These are phyloP conservation scores for Phaeosphaeriaceae sp. DNA, from an alignment of 2,329 filamentous ascomycete genomes.

Conservation along the genomic window DNA sequence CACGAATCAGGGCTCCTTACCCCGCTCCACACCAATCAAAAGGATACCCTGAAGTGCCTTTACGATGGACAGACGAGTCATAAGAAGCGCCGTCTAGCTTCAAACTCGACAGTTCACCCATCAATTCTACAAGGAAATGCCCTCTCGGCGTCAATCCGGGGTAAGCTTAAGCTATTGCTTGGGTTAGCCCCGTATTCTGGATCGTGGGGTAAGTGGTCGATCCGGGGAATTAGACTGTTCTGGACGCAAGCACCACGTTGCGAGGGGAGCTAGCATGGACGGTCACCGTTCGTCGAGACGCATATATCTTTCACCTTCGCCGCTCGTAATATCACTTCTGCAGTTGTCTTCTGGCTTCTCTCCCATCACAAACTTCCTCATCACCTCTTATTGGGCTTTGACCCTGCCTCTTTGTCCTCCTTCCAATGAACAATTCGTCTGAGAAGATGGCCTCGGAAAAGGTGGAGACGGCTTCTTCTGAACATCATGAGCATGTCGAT, in stretches of 20 bases:
- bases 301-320: background rate
- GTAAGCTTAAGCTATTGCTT: constrained; percentile 1
- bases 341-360: background rate
- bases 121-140: background rate
- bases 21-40: background rate
- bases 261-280: background rate
- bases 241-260: background rate
- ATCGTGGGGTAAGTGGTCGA: constrained; percentile 2
- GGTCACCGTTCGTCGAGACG: background rate
- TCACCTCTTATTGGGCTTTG: background rate
- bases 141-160: background rate
- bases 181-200: background rate
- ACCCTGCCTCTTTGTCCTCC: background rate
- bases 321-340: background rate
- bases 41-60: background rate
- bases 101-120: background rate
- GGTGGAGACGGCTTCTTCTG: background rate
- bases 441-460: constrained; percentile 6
- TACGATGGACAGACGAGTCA: background rate
- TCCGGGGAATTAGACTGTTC: constrained; percentile 5
- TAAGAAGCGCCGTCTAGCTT: background rate
- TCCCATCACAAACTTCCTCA: background rate
- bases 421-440: background rate
- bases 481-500: constrained; percentile 1
- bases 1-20: background rate